Percentiles rank a stretch among this genome's conserved stretches.
Conservation (phyloP, 2,329 filamentous ascomycete genomes). For the Pseudopyricularia cyperi region DNA sequence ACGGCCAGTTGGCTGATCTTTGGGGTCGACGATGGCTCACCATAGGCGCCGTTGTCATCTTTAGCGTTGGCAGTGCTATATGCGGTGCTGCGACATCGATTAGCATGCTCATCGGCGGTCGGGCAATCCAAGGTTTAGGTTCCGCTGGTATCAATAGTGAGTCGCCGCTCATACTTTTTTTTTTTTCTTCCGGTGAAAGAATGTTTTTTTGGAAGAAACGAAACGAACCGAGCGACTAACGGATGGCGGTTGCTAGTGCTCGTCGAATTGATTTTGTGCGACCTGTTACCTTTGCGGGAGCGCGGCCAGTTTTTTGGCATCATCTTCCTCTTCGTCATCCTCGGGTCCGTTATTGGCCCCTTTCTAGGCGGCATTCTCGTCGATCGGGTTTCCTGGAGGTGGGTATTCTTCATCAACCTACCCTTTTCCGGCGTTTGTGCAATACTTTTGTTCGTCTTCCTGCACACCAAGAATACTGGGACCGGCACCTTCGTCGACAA, state of each 20-base stretch:
- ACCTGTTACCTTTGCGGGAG: slow-evolving; percentile 10
- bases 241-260: too few relatives aligned
- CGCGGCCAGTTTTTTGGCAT: slow-evolving; percentile 23
- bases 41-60: not conserved
- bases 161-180: too few relatives aligned
- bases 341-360: slow-evolving; percentile 35
- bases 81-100: slow-evolving; percentile 30
- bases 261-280: slow-evolving; percentile 13
- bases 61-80: slow-evolving; percentile 22
- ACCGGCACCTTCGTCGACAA: not conserved
- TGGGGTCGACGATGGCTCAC: slow-evolving; percentile 3
- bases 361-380: slow-evolving; percentile 24
- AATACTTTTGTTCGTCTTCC: not conserved
- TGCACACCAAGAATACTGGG: not conserved
- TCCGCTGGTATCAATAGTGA: slow-evolving; percentile 20
- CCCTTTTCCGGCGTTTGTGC: not conserved
- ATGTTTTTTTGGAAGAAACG: too few relatives aligned
- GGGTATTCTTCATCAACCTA: slow-evolving; percentile 22
- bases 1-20: slow-evolving; percentile 25
- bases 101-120: slow-evolving; percentile 33
- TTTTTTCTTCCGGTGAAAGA: too few relatives aligned
- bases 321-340: slow-evolving; percentile 32
- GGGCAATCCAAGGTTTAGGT: slow-evolving; percentile 34
- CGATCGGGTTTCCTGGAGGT: slow-evolving; percentile 30
- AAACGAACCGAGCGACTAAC: too few relatives aligned